phyloP scores from a whole-genome alignment of 208 protist species.

The Leishmania major region DNA sequence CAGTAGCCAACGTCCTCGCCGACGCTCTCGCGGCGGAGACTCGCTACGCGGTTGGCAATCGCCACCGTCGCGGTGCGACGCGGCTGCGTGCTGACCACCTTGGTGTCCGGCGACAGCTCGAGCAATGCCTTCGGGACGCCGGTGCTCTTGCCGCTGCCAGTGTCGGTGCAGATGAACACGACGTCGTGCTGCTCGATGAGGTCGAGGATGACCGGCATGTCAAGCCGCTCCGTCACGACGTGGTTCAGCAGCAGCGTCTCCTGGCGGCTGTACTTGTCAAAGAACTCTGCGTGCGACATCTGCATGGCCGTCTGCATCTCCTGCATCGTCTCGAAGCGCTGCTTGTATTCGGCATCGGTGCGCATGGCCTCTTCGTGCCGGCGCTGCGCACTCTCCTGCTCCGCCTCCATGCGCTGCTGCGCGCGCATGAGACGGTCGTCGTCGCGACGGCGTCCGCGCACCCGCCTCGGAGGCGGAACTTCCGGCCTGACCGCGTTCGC shows the following conservation, averaged over 20 bases:
- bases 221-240: conserved; percentile 68
- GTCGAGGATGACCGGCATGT: conserved; percentile 80
- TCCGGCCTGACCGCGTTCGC: neutral
- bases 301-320: conserved; percentile 65
- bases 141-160: conserved; percentile 88
- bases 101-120: conserved; percentile 41
- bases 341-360: conserved; percentile 71
- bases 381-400: conserved; percentile 43
- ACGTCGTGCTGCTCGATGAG: conserved; percentile 86
- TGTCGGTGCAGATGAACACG: conserved; percentile 88
- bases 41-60: conserved; percentile 72
- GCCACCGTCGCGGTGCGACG: conserved; percentile 55
- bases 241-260: conserved; percentile 46
- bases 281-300: conserved; percentile 45
- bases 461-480: conserved; percentile 10
- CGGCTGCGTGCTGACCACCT: conserved; percentile 54
- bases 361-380: conserved; percentile 70
- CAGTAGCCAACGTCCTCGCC: conserved; percentile 85
- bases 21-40: conserved; percentile 56
- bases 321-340: conserved; percentile 67
- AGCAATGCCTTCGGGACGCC: conserved; percentile 83
- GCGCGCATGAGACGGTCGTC: conserved; percentile 31
- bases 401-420: conserved; percentile 44
- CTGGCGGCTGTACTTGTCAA: conserved; percentile 56
- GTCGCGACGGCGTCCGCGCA: conserved; percentile 37